Evolutionary conservation across 805 yeast species (phyloP).

Genomic region (Candida michaelii): DNA sequence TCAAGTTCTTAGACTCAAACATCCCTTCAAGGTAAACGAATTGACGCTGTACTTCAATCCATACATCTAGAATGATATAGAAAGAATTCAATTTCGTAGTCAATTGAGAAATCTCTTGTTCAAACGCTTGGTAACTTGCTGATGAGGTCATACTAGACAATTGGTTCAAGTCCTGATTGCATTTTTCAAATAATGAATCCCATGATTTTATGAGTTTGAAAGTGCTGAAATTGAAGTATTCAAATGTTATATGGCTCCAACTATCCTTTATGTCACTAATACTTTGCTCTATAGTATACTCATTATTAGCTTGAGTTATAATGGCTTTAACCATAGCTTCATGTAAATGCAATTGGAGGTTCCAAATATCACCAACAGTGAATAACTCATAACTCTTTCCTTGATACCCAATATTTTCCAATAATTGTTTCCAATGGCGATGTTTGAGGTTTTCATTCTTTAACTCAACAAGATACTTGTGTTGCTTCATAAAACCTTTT

Average conservation of each 20-base stretch:
- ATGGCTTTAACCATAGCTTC: conserved; percentile 47
- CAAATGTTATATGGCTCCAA: conserved; percentile 59
- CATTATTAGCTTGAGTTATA: conserved; percentile 68
- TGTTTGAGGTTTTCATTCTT: conserved; percentile 56
- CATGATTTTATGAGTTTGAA: conserved; percentile 65
- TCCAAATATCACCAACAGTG: conserved; percentile 62
- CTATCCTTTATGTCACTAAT: conserved; percentile 47
- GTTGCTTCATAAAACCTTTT: conserved; percentile 38
- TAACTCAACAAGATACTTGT: conserved; percentile 44
- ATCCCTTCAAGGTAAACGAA: conserved; percentile 87
- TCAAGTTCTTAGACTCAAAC: conserved; percentile 54
- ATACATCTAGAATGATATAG: conserved; percentile 54
- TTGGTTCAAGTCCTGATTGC: conserved; percentile 60
- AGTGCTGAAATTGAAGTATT: conserved; percentile 51
- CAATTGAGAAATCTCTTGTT: conserved; percentile 53
- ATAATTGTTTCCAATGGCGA: conserved; percentile 64
- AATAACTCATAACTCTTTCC: conserved; percentile 27
- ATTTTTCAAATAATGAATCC: conserved; percentile 57
- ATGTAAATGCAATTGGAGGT: conserved; percentile 48
- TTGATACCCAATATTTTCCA: conserved; percentile 32
- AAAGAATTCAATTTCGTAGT: conserved; percentile 56
- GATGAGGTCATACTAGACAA: conserved; percentile 73
- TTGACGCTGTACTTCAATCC: conserved; percentile 86
- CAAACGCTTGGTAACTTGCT: conserved; percentile 57
- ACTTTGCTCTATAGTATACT: conserved; percentile 60